Evolutionary conservation across 805 yeast species (phyloP), one percentile per base, ranked within the genome.

Genomic region (Torulaspora maleeae): DNA sequence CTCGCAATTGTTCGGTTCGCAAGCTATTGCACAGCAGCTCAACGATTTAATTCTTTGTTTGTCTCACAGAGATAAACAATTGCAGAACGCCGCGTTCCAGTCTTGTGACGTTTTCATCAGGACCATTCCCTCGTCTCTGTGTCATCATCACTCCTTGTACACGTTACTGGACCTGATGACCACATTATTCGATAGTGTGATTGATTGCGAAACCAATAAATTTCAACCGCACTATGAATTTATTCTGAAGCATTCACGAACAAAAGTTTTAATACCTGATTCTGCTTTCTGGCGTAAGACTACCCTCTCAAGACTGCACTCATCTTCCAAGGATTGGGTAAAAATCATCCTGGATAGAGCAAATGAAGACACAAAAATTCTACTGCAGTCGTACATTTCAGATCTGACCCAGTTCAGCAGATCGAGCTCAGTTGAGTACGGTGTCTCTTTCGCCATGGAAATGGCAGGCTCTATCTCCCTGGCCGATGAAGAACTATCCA

Each of bases 391-490:
- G 0, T 93, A 91, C 58, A 78, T 89, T 3, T 74, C 87, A 1
- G 74, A 71, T 24, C 54, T 68, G 53, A 68, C 72, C 20, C 49
- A 54, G 47, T 61, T 55, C 45, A 68, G 55, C 50, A 66, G 58
- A 51, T 60, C 62, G 52, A 74, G 63, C 55, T 69, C 56, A 55
- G 75, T 86, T 34, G 82, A 85, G 45, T 81, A 76, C 57, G 98
- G 98, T 44, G 83, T 89, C 39, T 82, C 95, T 0, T 86, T 91
- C 72, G 98, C 99, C 0, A 69, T 90, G 47, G 93, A 86, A 53
- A 77, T 88, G 82, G 95, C 95, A 1, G 88, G 93, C 3, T 63
- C 77, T 4, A 75, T 87, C 10, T 67, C 81, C n/a, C 73, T 82
- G 15, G 73, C 73, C 24, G 95, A 87, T 55, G 69, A 82, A 36